phyloP scores from a whole-genome alignment of 2,329 filamentous ascomycete genomes.

The Neofusicoccum ribis region DNA sequence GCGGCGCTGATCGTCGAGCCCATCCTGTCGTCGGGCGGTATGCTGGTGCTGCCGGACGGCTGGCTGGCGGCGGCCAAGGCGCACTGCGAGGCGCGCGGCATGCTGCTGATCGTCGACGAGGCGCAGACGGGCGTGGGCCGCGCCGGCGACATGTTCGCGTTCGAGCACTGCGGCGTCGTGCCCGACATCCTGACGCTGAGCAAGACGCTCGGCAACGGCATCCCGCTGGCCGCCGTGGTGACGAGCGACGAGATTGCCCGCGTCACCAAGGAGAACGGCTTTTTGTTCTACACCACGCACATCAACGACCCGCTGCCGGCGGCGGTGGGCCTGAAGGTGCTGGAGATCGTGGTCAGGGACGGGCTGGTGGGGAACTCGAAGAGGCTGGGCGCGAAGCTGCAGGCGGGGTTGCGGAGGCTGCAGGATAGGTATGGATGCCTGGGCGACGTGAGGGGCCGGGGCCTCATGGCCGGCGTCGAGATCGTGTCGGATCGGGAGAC shows the following conservation, averaged over 20 bases:
- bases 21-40: slow-evolving; percentile 60
- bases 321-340: slow-evolving; percentile 61
- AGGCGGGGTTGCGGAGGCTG: slow-evolving; percentile 48
- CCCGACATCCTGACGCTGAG: slow-evolving; percentile 60
- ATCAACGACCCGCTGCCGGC: slow-evolving; percentile 63
- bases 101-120: slow-evolving; percentile 41
- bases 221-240: slow-evolving; percentile 60
- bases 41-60: slow-evolving; percentile 59
- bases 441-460: slow-evolving; percentile 61
- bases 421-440: slow-evolving; percentile 60
- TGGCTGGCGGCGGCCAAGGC: slow-evolving; percentile 59
- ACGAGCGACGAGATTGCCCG: slow-evolving; percentile 56
- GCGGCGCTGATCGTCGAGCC: slow-evolving; percentile 65
- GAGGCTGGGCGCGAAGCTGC: slow-evolving; percentile 48
- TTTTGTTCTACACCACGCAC: slow-evolving; percentile 62
- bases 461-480: slow-evolving; percentile 60
- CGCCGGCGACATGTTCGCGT: slow-evolving; percentile 32
- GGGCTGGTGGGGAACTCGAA: slow-evolving; percentile 50
- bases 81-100: slow-evolving; percentile 36
- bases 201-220: slow-evolving; percentile 62
- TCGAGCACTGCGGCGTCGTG: slow-evolving; percentile 32
- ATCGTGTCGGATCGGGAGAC: slow-evolving; percentile 54
- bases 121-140: slow-evolving; percentile 39
- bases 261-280: slow-evolving; percentile 51
- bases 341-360: slow-evolving; percentile 62